phyloP scores from a whole-genome alignment of 257 asterid species.

The Nicotiana paniculata region DNA sequence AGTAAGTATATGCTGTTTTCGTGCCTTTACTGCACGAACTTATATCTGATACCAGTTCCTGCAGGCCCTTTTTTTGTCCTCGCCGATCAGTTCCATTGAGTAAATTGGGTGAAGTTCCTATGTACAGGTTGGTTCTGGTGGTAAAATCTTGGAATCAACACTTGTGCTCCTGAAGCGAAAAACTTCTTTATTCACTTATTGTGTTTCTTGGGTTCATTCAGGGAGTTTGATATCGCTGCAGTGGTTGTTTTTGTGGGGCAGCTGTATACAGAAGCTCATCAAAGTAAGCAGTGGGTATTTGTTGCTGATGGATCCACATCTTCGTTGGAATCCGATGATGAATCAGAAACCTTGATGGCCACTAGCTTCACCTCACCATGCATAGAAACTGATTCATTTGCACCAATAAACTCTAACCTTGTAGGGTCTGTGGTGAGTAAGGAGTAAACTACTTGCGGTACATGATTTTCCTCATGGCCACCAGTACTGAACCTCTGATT shows the following conservation, averaged over 20 bases:
- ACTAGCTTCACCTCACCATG: conserved; percentile 58
- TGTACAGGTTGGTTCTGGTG: conserved; percentile 48
- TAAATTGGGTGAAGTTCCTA: conserved; percentile 66
- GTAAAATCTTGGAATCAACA: conserved; percentile 10
- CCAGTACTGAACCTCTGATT: neutral
- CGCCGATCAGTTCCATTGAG: conserved; percentile 64
- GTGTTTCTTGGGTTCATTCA: conserved; percentile 30
- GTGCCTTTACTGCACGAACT: neutral
- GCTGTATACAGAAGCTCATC: conserved; percentile 50
- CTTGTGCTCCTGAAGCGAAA: conserved; percentile 7
- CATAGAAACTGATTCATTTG: conserved; percentile 36
- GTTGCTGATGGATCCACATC: conserved; percentile 63
- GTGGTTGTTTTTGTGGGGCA: conserved; percentile 75
- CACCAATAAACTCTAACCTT: conserved; percentile 47
- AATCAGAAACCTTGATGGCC: conserved; percentile 59
- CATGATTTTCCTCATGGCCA: neutral
- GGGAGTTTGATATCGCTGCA: conserved; percentile 92
- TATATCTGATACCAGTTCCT: conserved; percentile 15
- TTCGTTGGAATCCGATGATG: conserved; percentile 24
- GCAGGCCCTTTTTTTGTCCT: conserved; percentile 71
- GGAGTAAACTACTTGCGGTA: neutral
- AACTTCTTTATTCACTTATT: conserved; percentile 15
- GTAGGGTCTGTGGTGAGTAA: conserved; percentile 70
- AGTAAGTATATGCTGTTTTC: conserved; percentile 40
- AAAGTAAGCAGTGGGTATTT: conserved; percentile 88